Percentiles rank a stretch among this genome's conserved stretches.
These are phyloP conservation scores for Leccinum subgranulosum DNA, from an alignment of 768 basidiomycete species.

Conservation along the genomic window DNA sequence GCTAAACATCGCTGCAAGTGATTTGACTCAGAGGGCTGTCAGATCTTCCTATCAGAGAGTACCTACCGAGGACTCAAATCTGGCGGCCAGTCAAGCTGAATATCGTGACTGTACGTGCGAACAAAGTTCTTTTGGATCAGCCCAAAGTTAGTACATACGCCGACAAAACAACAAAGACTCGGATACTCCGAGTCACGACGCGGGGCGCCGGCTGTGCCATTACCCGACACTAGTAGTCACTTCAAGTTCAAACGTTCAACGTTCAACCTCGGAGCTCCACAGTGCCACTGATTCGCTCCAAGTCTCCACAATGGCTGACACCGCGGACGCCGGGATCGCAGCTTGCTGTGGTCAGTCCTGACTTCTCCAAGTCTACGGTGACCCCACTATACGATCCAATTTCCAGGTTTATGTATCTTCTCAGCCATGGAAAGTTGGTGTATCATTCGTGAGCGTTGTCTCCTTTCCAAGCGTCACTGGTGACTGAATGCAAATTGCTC, in stretches of 20 bases:
- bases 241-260: not conserved
- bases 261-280: not conserved
- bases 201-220: too few species aligned
- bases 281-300: not conserved
- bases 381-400: not conserved
- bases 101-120: too few species aligned
- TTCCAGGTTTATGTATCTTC: slow-evolving; percentile 14
- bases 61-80: too few species aligned
- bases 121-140: too few species aligned
- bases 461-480: not conserved
- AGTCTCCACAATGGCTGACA: slow-evolving; percentile 19
- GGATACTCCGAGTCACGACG: too few species aligned
- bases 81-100: too few species aligned
- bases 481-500: not conserved
- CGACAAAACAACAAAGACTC: too few species aligned
- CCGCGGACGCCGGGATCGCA: slow-evolving; percentile 1
- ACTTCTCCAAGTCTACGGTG: not conserved
- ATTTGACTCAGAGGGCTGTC: not conserved
- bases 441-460: slow-evolving; percentile 20
- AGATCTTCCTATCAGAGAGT: too few species aligned
- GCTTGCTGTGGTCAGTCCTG: slow-evolving; percentile 24
- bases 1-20: slow-evolving; percentile 13
- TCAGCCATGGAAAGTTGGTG: slow-evolving; percentile 23
- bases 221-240: not conserved
- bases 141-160: too few species aligned